Evolutionary conservation across 352 stramenopile species (phyloP).

Genomic region (Pythium diclinum): DNA sequence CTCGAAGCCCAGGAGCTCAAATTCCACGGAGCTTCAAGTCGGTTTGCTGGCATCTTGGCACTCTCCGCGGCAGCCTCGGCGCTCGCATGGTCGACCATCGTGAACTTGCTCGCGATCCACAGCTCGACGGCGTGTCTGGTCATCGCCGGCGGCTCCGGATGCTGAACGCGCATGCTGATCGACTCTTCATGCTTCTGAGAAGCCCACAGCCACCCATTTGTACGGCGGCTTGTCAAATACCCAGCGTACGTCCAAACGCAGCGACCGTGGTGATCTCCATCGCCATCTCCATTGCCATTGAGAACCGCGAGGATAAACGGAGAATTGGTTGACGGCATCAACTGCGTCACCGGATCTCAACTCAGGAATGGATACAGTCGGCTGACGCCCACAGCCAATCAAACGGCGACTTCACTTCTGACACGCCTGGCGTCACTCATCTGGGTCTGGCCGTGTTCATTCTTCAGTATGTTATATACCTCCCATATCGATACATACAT

Average conservation of each 20-base stretch:
- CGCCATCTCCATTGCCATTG: too few species aligned
- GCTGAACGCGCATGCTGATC: constrained; percentile 18
- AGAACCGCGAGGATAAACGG: neutral
- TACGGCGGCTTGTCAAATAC: neutral
- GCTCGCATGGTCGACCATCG: constrained; percentile 46
- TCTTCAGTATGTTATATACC: constrained; percentile 16
- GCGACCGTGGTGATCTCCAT: neutral
- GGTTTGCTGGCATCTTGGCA: constrained; percentile 35
- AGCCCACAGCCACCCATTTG: neutral
- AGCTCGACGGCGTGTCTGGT: constrained; percentile 58
- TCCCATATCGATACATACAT: neutral
- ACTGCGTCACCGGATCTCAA: constrained; percentile 6
- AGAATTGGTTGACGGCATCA: neutral
- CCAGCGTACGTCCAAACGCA: neutral
- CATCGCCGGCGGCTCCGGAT: constrained; percentile 57
- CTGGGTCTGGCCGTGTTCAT: constrained; percentile 1
- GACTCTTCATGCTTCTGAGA: neutral
- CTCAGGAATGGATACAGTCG: constrained; percentile 24
- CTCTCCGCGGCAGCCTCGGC: constrained; percentile 38
- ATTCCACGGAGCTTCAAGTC: constrained; percentile 45
- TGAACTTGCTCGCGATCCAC: constrained; percentile 64
- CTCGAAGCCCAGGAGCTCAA: constrained; percentile 59
- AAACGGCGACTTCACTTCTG: constrained; percentile 4
- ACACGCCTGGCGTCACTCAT: constrained; percentile 20
- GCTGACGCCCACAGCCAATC: constrained; percentile 11